Base-by-base conservation (phyloP, 192 early-diverging fungal species). In the Haplosporangium gracile region DNA sequence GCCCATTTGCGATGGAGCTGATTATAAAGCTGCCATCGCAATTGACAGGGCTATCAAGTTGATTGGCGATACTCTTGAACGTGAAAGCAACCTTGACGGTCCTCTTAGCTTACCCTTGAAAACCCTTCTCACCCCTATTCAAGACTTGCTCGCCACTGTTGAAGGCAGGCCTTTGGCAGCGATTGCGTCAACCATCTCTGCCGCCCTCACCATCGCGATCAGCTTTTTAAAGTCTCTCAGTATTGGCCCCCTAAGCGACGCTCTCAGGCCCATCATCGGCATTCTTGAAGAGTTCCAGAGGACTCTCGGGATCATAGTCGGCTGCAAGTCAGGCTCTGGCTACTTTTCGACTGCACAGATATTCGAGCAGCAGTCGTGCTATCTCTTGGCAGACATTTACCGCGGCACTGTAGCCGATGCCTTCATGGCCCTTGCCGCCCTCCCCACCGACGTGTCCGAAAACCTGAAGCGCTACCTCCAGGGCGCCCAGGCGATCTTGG, bases 1-100 rank as follows among this genome's bases (percentile, higher is more conserved):
- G 11, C 2, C 13, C 51, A 18, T 38, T 55, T 80, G 78, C 29
- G 57, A 70, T 32, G 9, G 9, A 13, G 57, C 26, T 2, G 4
- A 9, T 5, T 32, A 11, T 10, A 0, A 4, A 1, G 11, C 8
- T 4, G 0, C 60, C 0, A 32, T 1, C 0, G 0, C 13, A 13
- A 11, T 29, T 2, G 29, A 65, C 60, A 15, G 0, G 0, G 29
- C 29, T 0, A 0, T 4, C 10, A 34, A 32, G 3, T n/a, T 26
- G 4, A 65, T 65, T 32, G 2, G 0, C 0, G 24, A 2, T 34
- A 8, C 26, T 2, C 26, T 65, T 26, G 60, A 11, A 1, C 0
- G 11, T 32, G 29, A 11, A 1, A 7, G 2, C 15, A 11, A 6
- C 4, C 8, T 4, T 26, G 60, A 29, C 13, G 60, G 10, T 11